Evolutionary conservation across 192 early-diverging fungal species (phyloP).

Genomic region (Umbelopsis sp.): DNA sequence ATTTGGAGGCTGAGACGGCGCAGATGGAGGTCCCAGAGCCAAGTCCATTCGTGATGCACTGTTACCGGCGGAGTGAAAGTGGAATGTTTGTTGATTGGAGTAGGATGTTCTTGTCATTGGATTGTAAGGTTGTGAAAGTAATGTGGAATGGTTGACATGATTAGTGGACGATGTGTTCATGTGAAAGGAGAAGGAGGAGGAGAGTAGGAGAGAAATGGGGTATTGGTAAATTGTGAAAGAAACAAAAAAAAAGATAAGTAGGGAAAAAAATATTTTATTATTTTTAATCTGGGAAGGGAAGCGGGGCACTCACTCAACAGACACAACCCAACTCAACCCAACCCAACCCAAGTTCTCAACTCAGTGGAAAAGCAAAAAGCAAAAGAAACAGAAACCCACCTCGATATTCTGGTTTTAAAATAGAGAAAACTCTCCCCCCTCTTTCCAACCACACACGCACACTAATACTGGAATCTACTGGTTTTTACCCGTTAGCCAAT

Average conservation of each 20-base stretch:
- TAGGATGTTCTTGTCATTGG: conserved; percentile 14
- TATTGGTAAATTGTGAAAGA: background rate
- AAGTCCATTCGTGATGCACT: conserved; percentile 14
- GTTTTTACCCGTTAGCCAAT: no score
- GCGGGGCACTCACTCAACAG: background rate
- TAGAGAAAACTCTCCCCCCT: background rate
- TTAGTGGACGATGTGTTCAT: conserved; percentile 16
- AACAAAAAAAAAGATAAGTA: background rate
- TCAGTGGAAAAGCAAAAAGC: background rate
- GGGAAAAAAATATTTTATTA: no score
- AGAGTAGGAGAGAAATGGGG: background rate
- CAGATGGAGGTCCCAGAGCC: conserved; percentile 5
- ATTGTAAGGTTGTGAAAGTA: conserved; percentile 5
- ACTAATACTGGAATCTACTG: no score
- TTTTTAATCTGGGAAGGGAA: background rate
- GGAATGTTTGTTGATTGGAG: background rate
- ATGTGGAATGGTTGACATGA: conserved; percentile 11
- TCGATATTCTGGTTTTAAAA: no score
- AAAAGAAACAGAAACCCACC: no score
- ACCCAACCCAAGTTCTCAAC: no score
- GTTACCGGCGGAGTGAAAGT: conserved; percentile 11
- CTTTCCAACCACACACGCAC: background rate
- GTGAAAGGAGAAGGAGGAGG: conserved; percentile 14
- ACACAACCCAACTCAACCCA: no score
- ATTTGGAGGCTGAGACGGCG: conserved; percentile 5